Conservation (phyloP, 805 yeast species). For the Scheffersomyces spartinae region DNA sequence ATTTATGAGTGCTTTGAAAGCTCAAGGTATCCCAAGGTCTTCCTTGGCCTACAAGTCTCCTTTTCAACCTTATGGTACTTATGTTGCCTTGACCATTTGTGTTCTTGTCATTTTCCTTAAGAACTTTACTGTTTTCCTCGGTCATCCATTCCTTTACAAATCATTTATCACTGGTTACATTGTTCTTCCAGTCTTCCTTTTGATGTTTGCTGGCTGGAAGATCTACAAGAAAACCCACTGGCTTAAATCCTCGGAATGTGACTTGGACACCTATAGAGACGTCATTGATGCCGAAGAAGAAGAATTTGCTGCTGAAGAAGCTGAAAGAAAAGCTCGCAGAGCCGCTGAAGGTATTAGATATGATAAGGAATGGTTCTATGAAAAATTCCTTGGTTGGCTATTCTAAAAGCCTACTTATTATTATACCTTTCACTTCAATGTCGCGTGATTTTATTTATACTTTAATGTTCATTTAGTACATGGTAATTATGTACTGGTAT, state of each 20-base stretch:
- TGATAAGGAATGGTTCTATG: conserved; percentile 28
- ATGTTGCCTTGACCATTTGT: conserved; percentile 44
- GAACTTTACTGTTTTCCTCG: conserved; percentile 60
- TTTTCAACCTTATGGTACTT: conserved; percentile 58
- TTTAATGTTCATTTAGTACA: too few species aligned
- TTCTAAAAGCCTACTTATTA: too few species aligned
- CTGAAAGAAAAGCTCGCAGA: conserved; percentile 21
- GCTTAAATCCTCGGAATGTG: conserved; percentile 46
- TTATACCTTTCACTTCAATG: too few species aligned
- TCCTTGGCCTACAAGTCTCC: conserved; percentile 52
- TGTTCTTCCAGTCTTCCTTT: conserved; percentile 54
- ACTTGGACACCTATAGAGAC: conserved; percentile 45
- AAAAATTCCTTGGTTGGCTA: conserved; percentile 31
- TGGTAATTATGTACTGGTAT: too few species aligned
- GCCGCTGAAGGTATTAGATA: conserved; percentile 34
- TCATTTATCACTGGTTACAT: conserved; percentile 70
- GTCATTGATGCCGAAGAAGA: conserved; percentile 44
- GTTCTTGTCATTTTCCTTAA: conserved; percentile 48
- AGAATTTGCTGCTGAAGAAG: conserved; percentile 20
- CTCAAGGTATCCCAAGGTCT: conserved; percentile 50
- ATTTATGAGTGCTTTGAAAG: conserved; percentile 53
- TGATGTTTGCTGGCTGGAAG: conserved; percentile 49
- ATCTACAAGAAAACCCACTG: conserved; percentile 37
- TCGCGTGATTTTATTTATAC: too few species aligned
- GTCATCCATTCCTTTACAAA: conserved; percentile 40